Evolutionary conservation across 768 basidiomycete genomes (phyloP), one percentile per base, ranked within the genome.

Genomic region (Calocybe gangraenosa): DNA sequence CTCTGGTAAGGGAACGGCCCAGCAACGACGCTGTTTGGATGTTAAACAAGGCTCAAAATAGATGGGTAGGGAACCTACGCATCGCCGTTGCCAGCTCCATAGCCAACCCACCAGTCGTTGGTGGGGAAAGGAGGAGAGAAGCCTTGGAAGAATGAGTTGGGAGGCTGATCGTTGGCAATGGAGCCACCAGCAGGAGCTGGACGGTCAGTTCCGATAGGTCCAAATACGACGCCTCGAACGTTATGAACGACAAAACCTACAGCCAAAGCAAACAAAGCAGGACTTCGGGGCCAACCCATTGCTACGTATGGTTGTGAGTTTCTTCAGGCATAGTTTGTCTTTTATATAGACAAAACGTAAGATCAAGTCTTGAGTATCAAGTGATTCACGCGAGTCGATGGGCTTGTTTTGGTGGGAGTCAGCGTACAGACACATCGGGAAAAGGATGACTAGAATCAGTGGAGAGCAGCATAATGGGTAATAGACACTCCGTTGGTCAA

Each of bases 51-150:
- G 1, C 14, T 25, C 18, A 37, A 17, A 20, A 13, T 4, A 43
- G 34, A 32, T 21, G 28, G 30, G 17, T 7, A 13, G 5, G 25
- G 17, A 20, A 52, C 59, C 49, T 46, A 58, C 59, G 48, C 50
- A 51, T 51, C 53, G 19, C 50, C 60, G 15, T 52, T 55, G 17
- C 53, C 55, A 6, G 63, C 62, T 19, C 57, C 62, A 48, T 57
- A 66, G 19, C 60, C 65, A 8, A 61, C 57, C 65, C 65, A 66
- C 65, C 65, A 66, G 42, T 60, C 60, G 25, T 64, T 64, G 13
- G 65, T 66, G 14, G 65, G 64, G 40, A 57, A 66, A 1, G 65
- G 64, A 18, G 64, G 63, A 32, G 56, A 51, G 49, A 57, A 62
- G 21, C 58, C 64, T 42, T 61, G 61, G 50, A 65, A 66, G 50